Conservation (phyloP, 345 rosid species). For the Eutrema yunnanense region DNA sequence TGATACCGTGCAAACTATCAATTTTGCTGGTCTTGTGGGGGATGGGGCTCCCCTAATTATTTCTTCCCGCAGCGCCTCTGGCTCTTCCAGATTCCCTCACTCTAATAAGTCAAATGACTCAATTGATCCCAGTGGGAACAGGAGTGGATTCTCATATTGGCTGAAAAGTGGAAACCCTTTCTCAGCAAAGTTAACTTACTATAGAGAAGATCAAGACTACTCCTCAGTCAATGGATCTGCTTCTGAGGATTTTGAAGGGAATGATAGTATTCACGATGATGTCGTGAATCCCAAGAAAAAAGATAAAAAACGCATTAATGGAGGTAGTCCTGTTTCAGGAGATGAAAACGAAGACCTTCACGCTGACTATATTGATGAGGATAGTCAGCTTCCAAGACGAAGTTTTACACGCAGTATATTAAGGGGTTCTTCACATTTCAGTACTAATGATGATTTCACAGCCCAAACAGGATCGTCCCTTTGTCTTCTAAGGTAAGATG, state of each 20-base stretch:
- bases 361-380: slow-evolving; percentile 97
- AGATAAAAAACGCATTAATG: slow-evolving; percentile 41
- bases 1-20: slow-evolving; percentile 59
- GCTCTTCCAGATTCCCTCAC: slow-evolving; percentile 41
- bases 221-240: slow-evolving; percentile 37
- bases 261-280: slow-evolving; percentile 36
- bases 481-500: slow-evolving; percentile 79
- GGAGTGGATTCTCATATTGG: slow-evolving; percentile 81
- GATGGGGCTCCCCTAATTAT: slow-evolving; percentile 87
- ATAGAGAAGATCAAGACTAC: slow-evolving; percentile 43
- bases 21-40: slow-evolving; percentile 92
- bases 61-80: slow-evolving; percentile 42
- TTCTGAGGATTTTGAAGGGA: slow-evolving; percentile 46
- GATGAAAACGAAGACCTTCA: slow-evolving; percentile 98
- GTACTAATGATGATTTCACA: slow-evolving; percentile 64
- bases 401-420: slow-evolving; percentile 47
- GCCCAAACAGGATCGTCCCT: slow-evolving; percentile 96
- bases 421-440: slow-evolving; percentile 41
- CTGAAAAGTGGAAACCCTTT: slow-evolving; percentile 77
- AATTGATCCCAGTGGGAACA: slow-evolving; percentile 37
- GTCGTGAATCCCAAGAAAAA: slow-evolving; percentile 30
- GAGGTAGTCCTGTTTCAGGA: slow-evolving; percentile 52
- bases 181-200: slow-evolving; percentile 45
- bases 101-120: slow-evolving; percentile 41
- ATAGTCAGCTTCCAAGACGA: slow-evolving; percentile 97